A percentile compares a stretch with the other conserved stretches of the same genome.
Conservation (phyloP, 2,329 filamentous ascomycete genomes). For the Emmonsiellopsis sp. region DNA sequence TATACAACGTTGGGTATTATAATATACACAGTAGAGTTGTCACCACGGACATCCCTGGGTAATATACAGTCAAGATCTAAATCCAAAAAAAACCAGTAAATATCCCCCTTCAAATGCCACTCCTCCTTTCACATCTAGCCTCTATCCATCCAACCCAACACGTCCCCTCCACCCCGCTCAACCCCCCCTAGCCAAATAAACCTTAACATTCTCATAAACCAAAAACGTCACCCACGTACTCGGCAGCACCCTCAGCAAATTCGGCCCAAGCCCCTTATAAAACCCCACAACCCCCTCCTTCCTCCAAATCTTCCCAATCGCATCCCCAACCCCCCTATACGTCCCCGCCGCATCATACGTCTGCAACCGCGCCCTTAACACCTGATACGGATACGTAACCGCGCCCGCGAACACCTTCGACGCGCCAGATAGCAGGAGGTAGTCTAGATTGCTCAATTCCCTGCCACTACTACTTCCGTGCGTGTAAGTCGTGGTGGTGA, state of each 20-base stretch:
- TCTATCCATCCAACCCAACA: neutral
- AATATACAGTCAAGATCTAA: no score
- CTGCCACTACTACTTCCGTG: slow-evolving; percentile 16
- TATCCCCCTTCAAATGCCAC: no score
- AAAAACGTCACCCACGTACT: slow-evolving; percentile 95
- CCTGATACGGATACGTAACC: slow-evolving; percentile 90
- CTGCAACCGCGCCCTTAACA: slow-evolving; percentile 79
- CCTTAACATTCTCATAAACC: slow-evolving; percentile 90
- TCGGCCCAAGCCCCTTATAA: slow-evolving; percentile 84
- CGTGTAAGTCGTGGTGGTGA: slow-evolving; percentile 11
- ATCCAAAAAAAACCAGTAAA: no score
- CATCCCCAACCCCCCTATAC: slow-evolving; percentile 66
- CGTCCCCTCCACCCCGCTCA: neutral
- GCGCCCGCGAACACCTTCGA: slow-evolving; percentile 86
- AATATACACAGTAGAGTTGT: no score
- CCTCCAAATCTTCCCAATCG: slow-evolving; percentile 62
- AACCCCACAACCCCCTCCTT: slow-evolving; percentile 77
- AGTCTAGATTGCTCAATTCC: slow-evolving; percentile 62
- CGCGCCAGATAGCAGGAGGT: slow-evolving; percentile 66
- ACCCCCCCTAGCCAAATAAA: slow-evolving; percentile 42
- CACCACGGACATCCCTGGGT: no score
- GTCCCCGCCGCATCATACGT: slow-evolving; percentile 70
- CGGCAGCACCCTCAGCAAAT: slow-evolving; percentile 81
- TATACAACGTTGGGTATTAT: no score
- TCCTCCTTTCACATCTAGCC: no score